Base-by-base conservation (phyloP, 139 green algal genomes). In the Asterochloris sp. region DNA sequence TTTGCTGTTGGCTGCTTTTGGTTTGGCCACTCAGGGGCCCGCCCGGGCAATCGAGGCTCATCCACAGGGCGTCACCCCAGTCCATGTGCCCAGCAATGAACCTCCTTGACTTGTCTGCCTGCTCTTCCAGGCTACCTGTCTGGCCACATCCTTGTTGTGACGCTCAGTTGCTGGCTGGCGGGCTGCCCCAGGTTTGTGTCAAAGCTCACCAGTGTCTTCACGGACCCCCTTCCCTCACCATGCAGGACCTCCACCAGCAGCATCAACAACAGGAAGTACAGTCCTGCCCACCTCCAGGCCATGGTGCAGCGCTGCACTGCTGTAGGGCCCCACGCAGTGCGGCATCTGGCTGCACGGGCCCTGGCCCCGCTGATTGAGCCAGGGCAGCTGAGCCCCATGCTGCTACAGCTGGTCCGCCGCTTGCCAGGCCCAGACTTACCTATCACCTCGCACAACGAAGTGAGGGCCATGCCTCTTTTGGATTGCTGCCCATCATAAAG, bases 341-440 rank as follows among this genome's bases (percentile, higher is more conserved):
- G 94, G 10, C 83, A 89, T 74, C 86, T 97, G 67, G 94, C 94
- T 9, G 90, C 93, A 8, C 54, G 67, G 1, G 89, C 93, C 29
- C 87, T 97, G 64, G 78, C 82, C 0, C 90, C 94, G 38, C 89
- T 98, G 47, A 86, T 96, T 10, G 76, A 91, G 13, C 68, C 87
- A 0, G 87, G 85, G 11, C 78, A 89, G 71, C 77, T 89, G 23
- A 74, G 74, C 0, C 74, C 71, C 6, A 75, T 74, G 73, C 83
- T 92, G 74, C 28, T 69, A 21, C 29, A 62, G 27, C 80, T 91
- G 71, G 74, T 89, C 61, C 67, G 54, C 10, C 16, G 21, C 6
- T 67, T 89, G 29, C 73, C 73, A 6, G 63, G 23, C 0, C 64
- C 47, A 12, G 28, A 17, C 23, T 63, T 61, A 10, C 74, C 83